phyloP scores from a whole-genome alignment of 1,284 basidiomycete genomes.

The Leccinum fuscescens region DNA sequence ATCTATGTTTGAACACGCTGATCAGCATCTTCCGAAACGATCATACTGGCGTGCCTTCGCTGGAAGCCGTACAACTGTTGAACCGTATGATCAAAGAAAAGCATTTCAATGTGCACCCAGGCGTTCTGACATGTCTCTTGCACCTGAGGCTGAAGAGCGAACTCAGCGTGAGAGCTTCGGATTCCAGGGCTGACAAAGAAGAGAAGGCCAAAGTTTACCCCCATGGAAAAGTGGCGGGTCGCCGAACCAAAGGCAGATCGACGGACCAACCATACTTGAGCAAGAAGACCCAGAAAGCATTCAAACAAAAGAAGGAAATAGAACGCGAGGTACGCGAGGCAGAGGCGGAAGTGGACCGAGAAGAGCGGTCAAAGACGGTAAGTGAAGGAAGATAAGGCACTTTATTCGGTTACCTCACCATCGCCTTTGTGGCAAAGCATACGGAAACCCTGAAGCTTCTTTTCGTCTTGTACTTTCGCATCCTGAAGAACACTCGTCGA shows the following conservation, averaged over 20 bases:
- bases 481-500: slow-evolving; percentile 86
- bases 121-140: slow-evolving; percentile 83
- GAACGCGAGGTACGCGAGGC: slow-evolving; percentile 91
- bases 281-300: slow-evolving; percentile 72
- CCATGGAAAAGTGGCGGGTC: slow-evolving; percentile 50
- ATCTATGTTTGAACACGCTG: slow-evolving; percentile 79
- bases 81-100: slow-evolving; percentile 97
- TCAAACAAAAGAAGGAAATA: slow-evolving; percentile 79
- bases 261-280: slow-evolving; percentile 73
- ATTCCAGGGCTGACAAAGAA: slow-evolving; percentile 61
- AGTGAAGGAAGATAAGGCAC: slow-evolving; percentile 31
- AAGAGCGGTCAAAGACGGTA: slow-evolving; percentile 83
- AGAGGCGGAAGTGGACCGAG: slow-evolving; percentile 90
- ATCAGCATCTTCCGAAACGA: slow-evolving; percentile 82
- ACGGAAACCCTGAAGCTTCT: slow-evolving; percentile 98
- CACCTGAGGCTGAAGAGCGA: slow-evolving; percentile 88
- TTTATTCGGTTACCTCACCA: slow-evolving; percentile 19
- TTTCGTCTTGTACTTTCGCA: slow-evolving; percentile 96
- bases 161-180: slow-evolving; percentile 73
- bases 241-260: slow-evolving; percentile 56
- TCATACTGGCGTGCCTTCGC: slow-evolving; percentile 73
- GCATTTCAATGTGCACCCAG: slow-evolving; percentile 86
- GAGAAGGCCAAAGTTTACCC: slow-evolving; percentile 39
- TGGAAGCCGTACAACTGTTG: slow-evolving; percentile 88
- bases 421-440: slow-evolving; percentile 43